Evolutionary conservation across 441 rosid genomes (phyloP).

Genomic region (Omphalea diandra): DNA sequence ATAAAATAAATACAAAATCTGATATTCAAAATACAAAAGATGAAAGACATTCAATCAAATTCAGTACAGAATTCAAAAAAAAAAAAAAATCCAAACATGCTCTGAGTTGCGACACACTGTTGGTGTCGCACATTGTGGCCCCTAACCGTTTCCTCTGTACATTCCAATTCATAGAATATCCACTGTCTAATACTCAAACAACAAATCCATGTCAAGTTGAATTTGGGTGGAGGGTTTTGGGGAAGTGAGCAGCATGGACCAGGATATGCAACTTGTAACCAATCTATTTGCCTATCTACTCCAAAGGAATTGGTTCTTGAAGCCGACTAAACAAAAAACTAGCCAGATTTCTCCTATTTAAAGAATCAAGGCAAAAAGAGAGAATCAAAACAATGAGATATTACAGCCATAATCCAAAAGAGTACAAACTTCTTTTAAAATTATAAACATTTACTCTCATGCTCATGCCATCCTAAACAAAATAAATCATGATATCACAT

Average conservation of each 20-base stretch:
- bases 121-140: no score
- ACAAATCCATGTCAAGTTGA: conserved; percentile 13
- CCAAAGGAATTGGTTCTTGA: not conserved
- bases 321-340: not conserved
- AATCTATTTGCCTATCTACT: not conserved
- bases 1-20: no score
- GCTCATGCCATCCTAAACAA: not conserved
- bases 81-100: no score
- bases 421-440: not conserved
- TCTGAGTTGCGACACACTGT: no score
- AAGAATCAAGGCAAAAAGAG: not conserved
- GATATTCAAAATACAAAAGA: no score
- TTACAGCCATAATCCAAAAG: not conserved
- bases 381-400: not conserved
- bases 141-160: no score
- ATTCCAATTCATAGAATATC: not conserved
- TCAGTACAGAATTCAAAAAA: no score
- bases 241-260: not conserved
- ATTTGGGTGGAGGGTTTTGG: not conserved
- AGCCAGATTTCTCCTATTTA: not conserved
- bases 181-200: not conserved
- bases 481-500: not conserved
- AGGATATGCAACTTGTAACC: not conserved
- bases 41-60: no score
- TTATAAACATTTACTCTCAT: not conserved